A percentile compares a stretch with the other conserved stretches of the same genome.
Evolutionary conservation across 2,329 filamentous ascomycete genomes (phyloP).

Genomic region (Fusarium compactum): DNA sequence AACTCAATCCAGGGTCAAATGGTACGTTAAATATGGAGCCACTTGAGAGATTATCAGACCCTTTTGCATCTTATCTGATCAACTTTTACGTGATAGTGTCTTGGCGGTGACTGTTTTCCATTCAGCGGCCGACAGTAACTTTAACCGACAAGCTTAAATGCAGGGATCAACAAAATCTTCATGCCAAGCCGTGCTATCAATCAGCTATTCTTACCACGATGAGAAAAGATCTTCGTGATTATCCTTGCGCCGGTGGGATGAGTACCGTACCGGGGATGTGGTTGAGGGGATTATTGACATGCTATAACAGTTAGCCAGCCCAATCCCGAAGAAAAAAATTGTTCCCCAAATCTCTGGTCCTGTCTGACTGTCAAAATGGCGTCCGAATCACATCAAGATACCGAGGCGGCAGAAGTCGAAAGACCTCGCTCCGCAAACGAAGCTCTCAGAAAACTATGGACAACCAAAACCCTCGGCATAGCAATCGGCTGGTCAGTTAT

Average conservation of each 20-base stretch:
- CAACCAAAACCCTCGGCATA: not conserved
- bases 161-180: not conserved
- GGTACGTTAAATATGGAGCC: not conserved
- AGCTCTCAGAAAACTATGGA: conserved; percentile 34
- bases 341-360: not conserved
- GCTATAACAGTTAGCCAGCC: not conserved
- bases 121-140: not conserved
- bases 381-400: not conserved
- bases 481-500: conserved; percentile 23
- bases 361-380: conserved; percentile 9
- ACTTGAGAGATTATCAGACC: not conserved
- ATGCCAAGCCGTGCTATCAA: conserved; percentile 36
- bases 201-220: conserved; percentile 20
- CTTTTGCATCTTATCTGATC: no score
- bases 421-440: conserved; percentile 22
- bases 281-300: not conserved
- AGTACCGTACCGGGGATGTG: not conserved
- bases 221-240: conserved; percentile 27
- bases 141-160: conserved; percentile 7
- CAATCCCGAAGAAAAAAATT: accelerated
- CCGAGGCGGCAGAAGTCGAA: not conserved
- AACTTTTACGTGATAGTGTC: conserved; percentile 15
- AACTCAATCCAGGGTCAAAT: not conserved
- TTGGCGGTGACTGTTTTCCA: not conserved
- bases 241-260: conserved; percentile 5